Conservation (phyloP, 257 asterid genomes). For the Petrea volubilis region DNA sequence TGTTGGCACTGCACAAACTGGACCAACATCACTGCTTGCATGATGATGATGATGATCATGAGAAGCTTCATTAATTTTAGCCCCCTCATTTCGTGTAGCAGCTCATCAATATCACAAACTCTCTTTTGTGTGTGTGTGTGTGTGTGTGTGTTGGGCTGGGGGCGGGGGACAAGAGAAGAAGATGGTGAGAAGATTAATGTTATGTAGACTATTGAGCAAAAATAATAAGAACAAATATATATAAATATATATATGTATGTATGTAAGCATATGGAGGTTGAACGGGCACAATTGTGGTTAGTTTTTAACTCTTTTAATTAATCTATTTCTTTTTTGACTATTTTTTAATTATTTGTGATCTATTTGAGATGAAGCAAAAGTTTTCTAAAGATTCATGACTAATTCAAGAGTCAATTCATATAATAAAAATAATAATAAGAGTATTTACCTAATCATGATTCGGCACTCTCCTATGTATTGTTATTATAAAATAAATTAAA, state of each 20-base stretch:
- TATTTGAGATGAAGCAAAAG: background rate
- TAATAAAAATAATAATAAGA: no score
- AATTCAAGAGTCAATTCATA: constrained; percentile 18
- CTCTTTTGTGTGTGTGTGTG: background rate
- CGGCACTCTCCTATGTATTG: no score
- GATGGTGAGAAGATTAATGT: background rate
- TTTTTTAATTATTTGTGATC: background rate
- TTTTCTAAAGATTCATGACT: constrained; percentile 15
- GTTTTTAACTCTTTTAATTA: background rate
- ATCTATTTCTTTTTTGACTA: background rate
- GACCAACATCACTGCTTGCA: constrained; percentile 24
- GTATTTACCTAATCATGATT: no score
- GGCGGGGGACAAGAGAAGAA: background rate
- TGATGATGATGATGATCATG: background rate
- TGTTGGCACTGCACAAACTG: constrained; percentile 48
- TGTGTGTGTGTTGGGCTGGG: background rate
- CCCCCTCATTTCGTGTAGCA: constrained; percentile 12
- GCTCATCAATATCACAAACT: background rate
- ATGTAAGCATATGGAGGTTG: constrained; percentile 13
- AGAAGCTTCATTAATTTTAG: background rate
- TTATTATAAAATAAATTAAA: no score
- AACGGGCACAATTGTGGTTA: background rate
- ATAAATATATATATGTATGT: no score
- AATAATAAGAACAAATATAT: background rate
- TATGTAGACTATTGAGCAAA: background rate